Evolutionary conservation across 1,284 basidiomycete genomes (phyloP).

Genomic region (Boletus smithii): DNA sequence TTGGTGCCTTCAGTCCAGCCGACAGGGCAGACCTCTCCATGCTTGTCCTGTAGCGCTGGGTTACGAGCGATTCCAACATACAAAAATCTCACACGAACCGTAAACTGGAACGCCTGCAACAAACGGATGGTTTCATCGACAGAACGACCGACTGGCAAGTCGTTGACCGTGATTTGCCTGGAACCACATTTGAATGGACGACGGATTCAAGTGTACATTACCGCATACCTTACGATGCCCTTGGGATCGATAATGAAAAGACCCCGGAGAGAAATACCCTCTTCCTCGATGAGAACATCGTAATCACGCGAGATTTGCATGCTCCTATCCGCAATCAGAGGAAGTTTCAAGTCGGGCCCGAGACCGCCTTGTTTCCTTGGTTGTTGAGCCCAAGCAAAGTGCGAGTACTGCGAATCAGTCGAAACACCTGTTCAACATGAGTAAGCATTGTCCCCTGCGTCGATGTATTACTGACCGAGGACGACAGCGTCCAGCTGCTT

Average conservation of each 20-base stretch:
- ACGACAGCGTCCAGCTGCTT: conserved; percentile 70
- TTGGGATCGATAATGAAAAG: conserved; percentile 89
- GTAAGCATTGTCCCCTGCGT: not conserved
- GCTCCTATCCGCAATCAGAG: conserved; percentile 70
- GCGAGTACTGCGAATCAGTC: conserved; percentile 86
- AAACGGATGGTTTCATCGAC: conserved; percentile 88
- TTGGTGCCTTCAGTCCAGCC: conserved; percentile 77
- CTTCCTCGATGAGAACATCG: conserved; percentile 81
- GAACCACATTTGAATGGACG: not conserved
- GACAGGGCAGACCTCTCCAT: conserved; percentile 88
- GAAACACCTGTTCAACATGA: conserved; percentile 54
- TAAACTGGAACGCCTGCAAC: conserved; percentile 89
- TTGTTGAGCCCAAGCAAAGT: conserved; percentile 83
- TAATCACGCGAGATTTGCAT: conserved; percentile 75
- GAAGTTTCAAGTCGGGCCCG: conserved; percentile 80
- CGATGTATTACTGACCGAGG: conserved; percentile 71
- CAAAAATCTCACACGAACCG: conserved; percentile 44
- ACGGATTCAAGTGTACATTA: too few species aligned
- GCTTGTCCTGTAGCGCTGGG: conserved; percentile 56
- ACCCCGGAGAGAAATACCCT: conserved; percentile 82
- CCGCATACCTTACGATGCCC: conserved; percentile 65
- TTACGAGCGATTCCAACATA: not conserved
- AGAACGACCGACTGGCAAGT: conserved; percentile 86
- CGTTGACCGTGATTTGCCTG: conserved; percentile 84
- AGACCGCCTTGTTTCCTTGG: conserved; percentile 82